Conservation (phyloP, 2,329 filamentous ascomycete species). For the Botrytis porri region DNA sequence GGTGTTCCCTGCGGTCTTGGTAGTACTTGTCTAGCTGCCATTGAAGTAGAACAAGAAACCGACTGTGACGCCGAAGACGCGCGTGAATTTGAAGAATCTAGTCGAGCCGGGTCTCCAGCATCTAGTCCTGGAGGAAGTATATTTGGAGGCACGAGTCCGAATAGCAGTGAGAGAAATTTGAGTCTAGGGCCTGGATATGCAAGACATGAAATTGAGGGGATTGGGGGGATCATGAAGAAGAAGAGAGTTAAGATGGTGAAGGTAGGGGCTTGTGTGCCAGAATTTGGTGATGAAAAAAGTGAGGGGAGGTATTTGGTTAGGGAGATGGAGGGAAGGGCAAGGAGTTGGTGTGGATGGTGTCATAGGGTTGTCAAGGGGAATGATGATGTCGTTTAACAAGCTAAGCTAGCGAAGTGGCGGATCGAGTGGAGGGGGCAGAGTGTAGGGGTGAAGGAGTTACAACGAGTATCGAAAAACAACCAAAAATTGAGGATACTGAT, state of each 20-base stretch:
- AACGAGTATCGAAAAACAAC: neutral
- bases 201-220: slow-evolving; percentile 85
- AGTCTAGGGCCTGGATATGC: slow-evolving; percentile 67
- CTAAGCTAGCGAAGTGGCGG: neutral
- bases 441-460: neutral
- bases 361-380: slow-evolving; percentile 66
- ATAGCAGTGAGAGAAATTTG: slow-evolving; percentile 26
- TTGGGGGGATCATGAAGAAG: slow-evolving; percentile 83
- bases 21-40: slow-evolving; percentile 69
- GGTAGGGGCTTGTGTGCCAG: slow-evolving; percentile 80
- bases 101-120: slow-evolving; percentile 27
- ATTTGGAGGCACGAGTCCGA: slow-evolving; percentile 16
- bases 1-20: slow-evolving; percentile 86
- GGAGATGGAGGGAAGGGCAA: slow-evolving; percentile 64
- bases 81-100: slow-evolving; percentile 32
- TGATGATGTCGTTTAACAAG: slow-evolving; percentile 41
- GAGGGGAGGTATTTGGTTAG: slow-evolving; percentile 63
- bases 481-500: neutral
- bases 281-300: slow-evolving; percentile 75
- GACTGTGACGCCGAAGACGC: slow-evolving; percentile 81
- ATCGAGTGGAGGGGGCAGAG: neutral
- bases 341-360: slow-evolving; percentile 95
- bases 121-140: slow-evolving; percentile 25
- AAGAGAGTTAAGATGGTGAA: slow-evolving; percentile 80
- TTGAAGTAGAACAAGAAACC: slow-evolving; percentile 76